Evolutionary conservation across 768 basidiomycete genomes (phyloP).

Genomic region (Holtermanniella nyarrowii): DNA sequence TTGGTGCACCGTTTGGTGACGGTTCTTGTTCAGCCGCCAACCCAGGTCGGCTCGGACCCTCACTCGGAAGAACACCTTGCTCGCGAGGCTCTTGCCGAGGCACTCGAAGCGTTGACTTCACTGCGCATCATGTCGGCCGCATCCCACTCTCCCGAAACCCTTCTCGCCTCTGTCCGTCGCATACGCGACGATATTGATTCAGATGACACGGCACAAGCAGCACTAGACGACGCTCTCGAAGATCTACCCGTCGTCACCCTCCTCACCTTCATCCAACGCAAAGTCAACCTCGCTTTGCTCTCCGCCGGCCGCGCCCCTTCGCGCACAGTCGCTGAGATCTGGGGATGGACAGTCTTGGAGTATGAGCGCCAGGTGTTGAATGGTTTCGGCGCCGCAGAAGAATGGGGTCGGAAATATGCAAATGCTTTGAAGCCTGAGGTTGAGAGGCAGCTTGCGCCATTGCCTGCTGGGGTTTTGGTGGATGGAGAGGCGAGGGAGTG

Average conservation of each 20-base stretch:
- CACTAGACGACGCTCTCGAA: constrained; percentile 36
- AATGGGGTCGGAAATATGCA: constrained; percentile 30
- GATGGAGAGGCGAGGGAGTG: constrained; percentile 15
- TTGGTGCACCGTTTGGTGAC: constrained; percentile 31
- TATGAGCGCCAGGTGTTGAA: constrained; percentile 36
- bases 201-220: constrained; percentile 26
- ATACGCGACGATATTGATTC: constrained; percentile 32
- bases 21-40: constrained; percentile 27
- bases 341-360: constrained; percentile 27
- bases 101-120: constrained; percentile 35
- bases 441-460: constrained; percentile 21
- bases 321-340: constrained; percentile 22
- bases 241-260: constrained; percentile 36
- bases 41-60: constrained; percentile 15
- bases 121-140: constrained; percentile 28
- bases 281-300: constrained; percentile 20
- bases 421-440: constrained; percentile 30
- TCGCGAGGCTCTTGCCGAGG: constrained; percentile 37
- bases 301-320: not conserved
- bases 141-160: constrained; percentile 12
- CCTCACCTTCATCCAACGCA: constrained; percentile 23
- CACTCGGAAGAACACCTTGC: constrained; percentile 34
- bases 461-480: constrained; percentile 3
- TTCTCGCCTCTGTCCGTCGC: constrained; percentile 17
- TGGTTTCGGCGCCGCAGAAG: constrained; percentile 37